These are phyloP conservation scores for Alternaria metachromatica DNA, from an alignment of 2,329 filamentous ascomycete genomes.

Conservation along the genomic window DNA sequence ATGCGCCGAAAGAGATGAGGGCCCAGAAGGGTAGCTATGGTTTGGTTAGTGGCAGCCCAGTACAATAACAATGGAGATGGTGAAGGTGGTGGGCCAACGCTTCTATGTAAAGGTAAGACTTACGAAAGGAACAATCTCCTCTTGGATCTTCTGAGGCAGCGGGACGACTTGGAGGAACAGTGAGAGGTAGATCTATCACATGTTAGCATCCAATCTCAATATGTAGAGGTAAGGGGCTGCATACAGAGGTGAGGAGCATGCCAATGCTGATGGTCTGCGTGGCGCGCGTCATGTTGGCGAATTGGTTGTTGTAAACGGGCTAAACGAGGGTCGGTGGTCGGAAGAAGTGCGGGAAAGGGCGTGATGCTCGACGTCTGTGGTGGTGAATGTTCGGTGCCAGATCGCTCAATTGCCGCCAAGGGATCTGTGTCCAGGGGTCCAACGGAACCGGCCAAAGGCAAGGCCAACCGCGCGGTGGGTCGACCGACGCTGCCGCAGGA, in stretches of 20 bases:
- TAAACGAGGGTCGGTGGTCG: constrained; percentile 32
- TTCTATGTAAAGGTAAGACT: constrained; percentile 46
- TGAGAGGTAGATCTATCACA: constrained; percentile 81
- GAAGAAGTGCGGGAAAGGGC: constrained; percentile 10
- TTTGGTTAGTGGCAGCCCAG: constrained; percentile 9
- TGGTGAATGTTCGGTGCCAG: constrained; percentile 31
- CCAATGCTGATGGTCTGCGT: constrained; percentile 89
- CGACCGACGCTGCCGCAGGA: constrained; percentile 13
- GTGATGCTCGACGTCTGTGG: constrained; percentile 20
- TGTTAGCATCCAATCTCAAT: constrained; percentile 25
- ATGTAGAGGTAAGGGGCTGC: constrained; percentile 14
- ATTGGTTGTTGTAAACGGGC: background rate
- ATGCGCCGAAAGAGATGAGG: constrained; percentile 87
- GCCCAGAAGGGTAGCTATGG: constrained; percentile 88
- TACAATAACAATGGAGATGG: background rate
- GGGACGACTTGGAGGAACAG: constrained; percentile 85
- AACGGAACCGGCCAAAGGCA: constrained; percentile 23
- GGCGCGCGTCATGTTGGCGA: constrained; percentile 83
- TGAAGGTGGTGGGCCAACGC: background rate
- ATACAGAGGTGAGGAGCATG: constrained; percentile 86
- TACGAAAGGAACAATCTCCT: constrained; percentile 89
- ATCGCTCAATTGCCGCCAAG: constrained; percentile 36
- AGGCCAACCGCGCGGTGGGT: constrained; percentile 17
- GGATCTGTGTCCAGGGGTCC: constrained; percentile 27
- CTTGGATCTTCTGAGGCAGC: constrained; percentile 76